phyloP scores from a whole-genome alignment of 257 asterid genomes.

The Linaria vulgaris region DNA sequence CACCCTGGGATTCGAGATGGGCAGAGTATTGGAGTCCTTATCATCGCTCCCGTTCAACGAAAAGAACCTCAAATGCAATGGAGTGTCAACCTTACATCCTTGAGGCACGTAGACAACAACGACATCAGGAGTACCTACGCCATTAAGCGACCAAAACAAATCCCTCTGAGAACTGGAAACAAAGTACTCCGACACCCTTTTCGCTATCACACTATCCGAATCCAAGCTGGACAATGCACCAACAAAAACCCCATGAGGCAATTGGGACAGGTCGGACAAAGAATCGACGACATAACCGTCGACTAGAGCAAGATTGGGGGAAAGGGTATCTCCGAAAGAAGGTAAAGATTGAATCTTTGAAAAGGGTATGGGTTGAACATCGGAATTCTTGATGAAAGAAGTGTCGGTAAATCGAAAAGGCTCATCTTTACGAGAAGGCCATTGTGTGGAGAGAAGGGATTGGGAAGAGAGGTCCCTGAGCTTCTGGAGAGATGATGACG shows the following conservation, averaged over 20 bases:
- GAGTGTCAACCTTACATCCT: conserved; percentile 73
- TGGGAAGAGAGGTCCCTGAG: conserved; percentile 70
- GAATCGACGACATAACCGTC: conserved; percentile 70
- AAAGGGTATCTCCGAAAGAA: conserved; percentile 39
- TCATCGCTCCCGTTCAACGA: conserved; percentile 57
- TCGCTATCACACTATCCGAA: conserved; percentile 50
- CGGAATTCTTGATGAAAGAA: conserved; percentile 69
- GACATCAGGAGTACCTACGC: conserved; percentile 86
- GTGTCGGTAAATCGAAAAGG: conserved; percentile 82
- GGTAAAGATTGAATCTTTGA: conserved; percentile 27
- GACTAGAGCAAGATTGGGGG: conserved; percentile 52
- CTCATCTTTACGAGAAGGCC: conserved; percentile 94
- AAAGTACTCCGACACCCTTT: conserved; percentile 59
- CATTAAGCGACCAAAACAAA: conserved; percentile 85
- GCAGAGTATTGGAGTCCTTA: conserved; percentile 59
- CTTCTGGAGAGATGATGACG: conserved; percentile 59
- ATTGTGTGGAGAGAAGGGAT: conserved; percentile 73
- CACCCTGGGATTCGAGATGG: conserved; percentile 85
- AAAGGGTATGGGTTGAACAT: conserved; percentile 52
- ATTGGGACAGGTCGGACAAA: conserved; percentile 42
- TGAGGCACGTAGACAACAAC: conserved; percentile 74
- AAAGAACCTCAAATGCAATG: conserved; percentile 61
- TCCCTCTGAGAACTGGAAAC: conserved; percentile 65
- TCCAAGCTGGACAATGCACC: conserved; percentile 52
- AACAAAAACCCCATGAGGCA: conserved; percentile 71